Percentiles rank a stretch among this genome's conserved stretches.
Evolutionary conservation across 2,329 filamentous ascomycete species (phyloP).

Genomic region (Trichoderma guizhouense): DNA sequence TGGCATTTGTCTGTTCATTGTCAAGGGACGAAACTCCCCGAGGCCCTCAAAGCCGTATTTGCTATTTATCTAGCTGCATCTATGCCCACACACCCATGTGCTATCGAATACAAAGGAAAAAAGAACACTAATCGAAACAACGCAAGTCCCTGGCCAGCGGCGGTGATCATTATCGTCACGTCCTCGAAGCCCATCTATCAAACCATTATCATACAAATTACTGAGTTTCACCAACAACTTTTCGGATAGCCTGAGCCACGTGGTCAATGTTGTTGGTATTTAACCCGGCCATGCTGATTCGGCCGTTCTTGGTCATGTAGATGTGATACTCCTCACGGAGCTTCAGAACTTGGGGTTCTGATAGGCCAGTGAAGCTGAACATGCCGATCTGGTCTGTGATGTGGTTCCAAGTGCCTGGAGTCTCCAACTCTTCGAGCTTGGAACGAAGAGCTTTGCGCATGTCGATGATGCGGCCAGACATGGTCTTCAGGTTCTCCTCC

Average conservation of each 20-base stretch:
- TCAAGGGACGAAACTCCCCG: background rate
- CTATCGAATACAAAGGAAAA: background rate
- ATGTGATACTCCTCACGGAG: constrained; percentile 69
- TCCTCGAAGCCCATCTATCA: background rate
- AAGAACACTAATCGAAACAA: background rate
- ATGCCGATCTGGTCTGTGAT: constrained; percentile 99
- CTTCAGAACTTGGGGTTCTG: constrained; percentile 68
- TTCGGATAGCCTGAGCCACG: constrained; percentile 84
- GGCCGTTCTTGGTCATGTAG: constrained; percentile 96
- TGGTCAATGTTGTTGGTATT: constrained; percentile 92
- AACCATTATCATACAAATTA: constrained; percentile 20
- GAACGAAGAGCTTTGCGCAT: constrained; percentile 78
- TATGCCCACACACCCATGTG: background rate
- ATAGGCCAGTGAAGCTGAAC: constrained; percentile 91
- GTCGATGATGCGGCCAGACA: constrained; percentile 90
- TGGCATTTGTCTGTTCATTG: background rate
- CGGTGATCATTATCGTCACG: background rate
- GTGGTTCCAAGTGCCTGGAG: constrained; percentile 91
- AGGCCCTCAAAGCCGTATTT: background rate
- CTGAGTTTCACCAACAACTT: constrained; percentile 57
- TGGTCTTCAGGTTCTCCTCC: constrained; percentile 86
- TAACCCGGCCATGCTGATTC: constrained; percentile 97
- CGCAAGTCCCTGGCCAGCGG: background rate
- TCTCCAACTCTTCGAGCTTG: constrained; percentile 79
- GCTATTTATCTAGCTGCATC: constrained; percentile 8